Base-by-base conservation (phyloP, 2,329 filamentous ascomycete genomes). In the Colletotrichum orchidophilum region DNA sequence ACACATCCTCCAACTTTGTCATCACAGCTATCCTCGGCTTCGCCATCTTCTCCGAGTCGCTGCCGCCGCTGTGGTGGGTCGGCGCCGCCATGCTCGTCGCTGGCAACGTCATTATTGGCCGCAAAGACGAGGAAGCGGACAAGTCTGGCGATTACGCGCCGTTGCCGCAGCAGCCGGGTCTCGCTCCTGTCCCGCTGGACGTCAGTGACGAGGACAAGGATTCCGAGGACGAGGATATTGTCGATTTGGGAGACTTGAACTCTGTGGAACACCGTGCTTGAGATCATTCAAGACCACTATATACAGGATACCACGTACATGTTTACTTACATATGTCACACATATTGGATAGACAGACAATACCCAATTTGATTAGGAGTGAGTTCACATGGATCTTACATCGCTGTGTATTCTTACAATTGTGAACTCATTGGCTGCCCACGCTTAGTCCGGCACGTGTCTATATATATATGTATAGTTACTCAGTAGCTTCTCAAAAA, bases 1-100 rank as follows among this genome's bases (percentile, higher is more conserved):
- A 96, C 80, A 95, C 93, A 3, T 94, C 92, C 15, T 87, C 92
- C 67, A 96, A 96, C 82, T 96, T 96, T 80, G 87, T 96, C 81
- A 81, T 94, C 72, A 95, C 93, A 0, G 93, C 93, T 8, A 74
- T 95, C 7, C 84, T 95, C 24, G 93, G 93, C 29, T 84, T 88
- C 60, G 80, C 88, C 69, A 90, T 96, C 74, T 96, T 96, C 80
- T 86, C 88, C 26, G 93, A 96, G 82, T 81, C 85, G 1, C 82
- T 96, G 31, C 92, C 93, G 0, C 90, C 88, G 11, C 82, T 94
- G 50, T 96, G 93, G 93, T 95, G 92, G 90, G 81, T 90, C 5
- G 93, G 93, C 13, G 93, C 93, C 0, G 84, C 88, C 4, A 81
- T 95, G 76, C 84, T 96, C 11, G 91, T 95, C 1, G 91, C 88